A percentile compares a stretch with the other conserved stretches of the same genome.
Evolutionary conservation across 331 rosid genomes (phyloP).

Genomic region (Acacia concinna): DNA sequence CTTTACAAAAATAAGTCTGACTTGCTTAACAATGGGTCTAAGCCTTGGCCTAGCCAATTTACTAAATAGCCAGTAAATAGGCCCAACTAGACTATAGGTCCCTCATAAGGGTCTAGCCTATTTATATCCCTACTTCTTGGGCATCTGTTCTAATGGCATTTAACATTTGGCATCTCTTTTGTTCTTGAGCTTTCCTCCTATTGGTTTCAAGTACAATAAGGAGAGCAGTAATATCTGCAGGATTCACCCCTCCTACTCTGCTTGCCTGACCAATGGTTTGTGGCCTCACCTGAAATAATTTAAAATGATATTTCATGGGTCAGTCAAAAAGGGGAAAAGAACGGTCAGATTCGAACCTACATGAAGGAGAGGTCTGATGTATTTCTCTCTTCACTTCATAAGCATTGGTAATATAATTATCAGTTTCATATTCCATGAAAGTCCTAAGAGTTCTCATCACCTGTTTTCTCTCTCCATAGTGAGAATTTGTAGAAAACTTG

Average conservation of each 20-base stretch:
- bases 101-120: too few species aligned
- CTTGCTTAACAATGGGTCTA: too few species aligned
- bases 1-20: too few species aligned
- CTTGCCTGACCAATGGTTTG: conserved; percentile 96
- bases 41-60: too few species aligned
- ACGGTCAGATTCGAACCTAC: not conserved
- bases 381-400: not conserved
- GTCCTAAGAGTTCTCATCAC: not conserved
- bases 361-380: not conserved
- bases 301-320: not conserved
- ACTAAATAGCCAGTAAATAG: too few species aligned
- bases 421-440: not conserved
- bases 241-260: conserved; percentile 98
- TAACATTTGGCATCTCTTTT: conserved; percentile 56
- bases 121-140: too few species aligned
- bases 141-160: conserved; percentile 43
- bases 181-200: conserved; percentile 67
- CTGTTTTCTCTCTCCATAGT: not conserved
- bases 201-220: conserved; percentile 80
- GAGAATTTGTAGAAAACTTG: not conserved
- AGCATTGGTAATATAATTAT: not conserved
- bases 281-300: conserved; percentile 80
- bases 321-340: not conserved
- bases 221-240: conserved; percentile 92
- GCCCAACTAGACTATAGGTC: too few species aligned